Evolutionary conservation across 805 yeast species (phyloP), one percentile per base, ranked within the genome.

Genomic region (Wickerhamomyces hampshirensis): DNA sequence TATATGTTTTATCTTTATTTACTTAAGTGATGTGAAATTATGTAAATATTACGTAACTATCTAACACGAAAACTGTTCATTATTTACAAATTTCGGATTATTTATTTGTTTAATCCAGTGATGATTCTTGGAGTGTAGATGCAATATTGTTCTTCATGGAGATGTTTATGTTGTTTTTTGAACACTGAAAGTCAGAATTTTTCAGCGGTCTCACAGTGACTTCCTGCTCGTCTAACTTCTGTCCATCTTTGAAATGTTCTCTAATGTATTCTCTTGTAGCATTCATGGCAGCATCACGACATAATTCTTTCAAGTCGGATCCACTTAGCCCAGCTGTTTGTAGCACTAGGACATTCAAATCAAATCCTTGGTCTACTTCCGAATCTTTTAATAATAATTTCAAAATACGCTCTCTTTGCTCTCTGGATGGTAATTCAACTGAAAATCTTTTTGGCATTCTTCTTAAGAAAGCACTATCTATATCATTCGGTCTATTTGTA

Each of bases 391-490:
- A 67, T 35, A 88, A 60, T 27, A 88, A 77, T n/a, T 61, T 55
- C 37, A 93, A 66, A 34, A 91, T 91, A 42, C 80, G 73, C 31
- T 60, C 59, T 33, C 98, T 68, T 57, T 91, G 94, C 6, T 59
- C 66, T 1, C 69, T 58, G 39, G 72, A 69, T 2, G 98, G 98
- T 48, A 83, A 69, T 2, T 74, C 69, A 15, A 93, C 79, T 3
- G 88, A 76, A 58, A 91, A 89, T 35, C 86, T 71, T 59, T 91
- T 91, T 6, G 98, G 97, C 77, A 91, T 71, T 55, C 98, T 75
- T 61, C 98, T 75, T 63, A 93, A 66, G 53, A 91, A 86, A 2
- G 98, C 98, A 43, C 75, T 73, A 55, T 91, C 98, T 30, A 91
- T 91, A 57, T 91, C 98, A 42, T 75, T 73, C 28, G 93, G 88